Conservation (phyloP, 1,284 basidiomycete genomes). For the Papiliotrema terrestris region DNA sequence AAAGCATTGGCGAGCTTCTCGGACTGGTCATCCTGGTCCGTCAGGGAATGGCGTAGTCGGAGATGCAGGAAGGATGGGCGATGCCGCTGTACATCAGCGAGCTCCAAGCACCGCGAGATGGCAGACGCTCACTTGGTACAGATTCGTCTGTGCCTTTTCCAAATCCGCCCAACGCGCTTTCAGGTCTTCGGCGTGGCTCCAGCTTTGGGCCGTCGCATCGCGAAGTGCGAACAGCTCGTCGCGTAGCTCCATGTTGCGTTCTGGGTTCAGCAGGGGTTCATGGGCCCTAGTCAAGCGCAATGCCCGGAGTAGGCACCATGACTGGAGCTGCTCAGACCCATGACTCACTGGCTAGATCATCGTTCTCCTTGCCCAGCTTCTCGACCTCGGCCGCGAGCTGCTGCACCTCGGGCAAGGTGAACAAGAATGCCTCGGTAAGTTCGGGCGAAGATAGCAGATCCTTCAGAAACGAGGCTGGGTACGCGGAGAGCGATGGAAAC, state of each 20-base stretch:
- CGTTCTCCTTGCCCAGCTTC: conserved; percentile 74
- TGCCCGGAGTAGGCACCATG: too few relatives aligned
- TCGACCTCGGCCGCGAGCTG: conserved; percentile 68
- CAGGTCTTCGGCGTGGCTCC: conserved; percentile 73
- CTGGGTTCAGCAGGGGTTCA: conserved; percentile 48
- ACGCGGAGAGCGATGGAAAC: conserved; percentile 42
- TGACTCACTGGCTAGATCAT: conserved; percentile 71
- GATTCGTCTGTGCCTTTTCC: conserved; percentile 76
- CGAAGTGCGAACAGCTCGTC: conserved; percentile 68
- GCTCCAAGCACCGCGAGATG: background rate
- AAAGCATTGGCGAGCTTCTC: conserved; percentile 77
- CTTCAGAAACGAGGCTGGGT: conserved; percentile 58
- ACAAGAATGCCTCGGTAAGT: conserved; percentile 83
- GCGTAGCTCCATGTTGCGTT: conserved; percentile 68
- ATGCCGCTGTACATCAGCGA: conserved; percentile 59
- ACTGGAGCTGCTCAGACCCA: background rate
- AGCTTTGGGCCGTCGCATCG: conserved; percentile 74
- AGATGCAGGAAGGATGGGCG: conserved; percentile 79
- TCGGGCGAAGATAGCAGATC: conserved; percentile 73
- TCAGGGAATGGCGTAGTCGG: conserved; percentile 76
- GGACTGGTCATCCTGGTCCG: conserved; percentile 80
- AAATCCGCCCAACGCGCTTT: conserved; percentile 77
- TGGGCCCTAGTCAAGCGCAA: too few relatives aligned
- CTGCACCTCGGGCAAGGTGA: conserved; percentile 69
- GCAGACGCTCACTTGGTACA: conserved; percentile 67